Conservation (phyloP, 2,329 filamentous ascomycete species). For the Botrytis pseudocinerea region DNA sequence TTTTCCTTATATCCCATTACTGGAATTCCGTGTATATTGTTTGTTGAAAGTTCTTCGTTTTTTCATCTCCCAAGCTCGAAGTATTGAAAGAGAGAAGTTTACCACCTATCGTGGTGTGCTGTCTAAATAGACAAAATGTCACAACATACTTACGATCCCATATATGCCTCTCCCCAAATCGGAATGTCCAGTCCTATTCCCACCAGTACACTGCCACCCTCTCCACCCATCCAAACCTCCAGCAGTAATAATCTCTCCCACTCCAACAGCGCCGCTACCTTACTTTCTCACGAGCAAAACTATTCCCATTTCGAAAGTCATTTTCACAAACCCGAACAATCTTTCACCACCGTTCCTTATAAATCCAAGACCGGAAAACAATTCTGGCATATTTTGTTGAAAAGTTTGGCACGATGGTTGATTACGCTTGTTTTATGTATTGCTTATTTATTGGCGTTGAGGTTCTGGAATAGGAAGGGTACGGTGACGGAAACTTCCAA, state of each 20-base stretch:
- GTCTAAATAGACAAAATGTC: background rate
- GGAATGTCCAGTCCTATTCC: background rate
- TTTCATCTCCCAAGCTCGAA: background rate
- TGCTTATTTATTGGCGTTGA: slow-evolving; percentile 30
- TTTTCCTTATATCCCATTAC: background rate
- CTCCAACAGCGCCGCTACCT: background rate
- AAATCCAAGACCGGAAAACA: slow-evolving; percentile 30
- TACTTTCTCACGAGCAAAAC: background rate
- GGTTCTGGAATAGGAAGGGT: slow-evolving; percentile 28
- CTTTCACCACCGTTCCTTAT: background rate
- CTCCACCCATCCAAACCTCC: background rate
- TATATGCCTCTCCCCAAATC: background rate
- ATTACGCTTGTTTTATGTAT: slow-evolving; percentile 34
- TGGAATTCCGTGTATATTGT: background rate
- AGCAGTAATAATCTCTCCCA: background rate
- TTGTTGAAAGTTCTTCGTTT: background rate
- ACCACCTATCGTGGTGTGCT: background rate
- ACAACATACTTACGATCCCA: slow-evolving; percentile 6
- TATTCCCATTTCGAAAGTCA: slow-evolving; percentile 2
- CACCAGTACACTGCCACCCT: background rate
- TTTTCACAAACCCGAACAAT: background rate
- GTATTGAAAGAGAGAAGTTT: background rate
- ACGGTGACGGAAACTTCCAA: slow-evolving; percentile 43
- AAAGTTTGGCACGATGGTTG: slow-evolving; percentile 29
- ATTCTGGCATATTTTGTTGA: slow-evolving; percentile 34